Conservation (phyloP, 2,329 filamentous ascomycete genomes). For the Hypoxylon sp. region DNA sequence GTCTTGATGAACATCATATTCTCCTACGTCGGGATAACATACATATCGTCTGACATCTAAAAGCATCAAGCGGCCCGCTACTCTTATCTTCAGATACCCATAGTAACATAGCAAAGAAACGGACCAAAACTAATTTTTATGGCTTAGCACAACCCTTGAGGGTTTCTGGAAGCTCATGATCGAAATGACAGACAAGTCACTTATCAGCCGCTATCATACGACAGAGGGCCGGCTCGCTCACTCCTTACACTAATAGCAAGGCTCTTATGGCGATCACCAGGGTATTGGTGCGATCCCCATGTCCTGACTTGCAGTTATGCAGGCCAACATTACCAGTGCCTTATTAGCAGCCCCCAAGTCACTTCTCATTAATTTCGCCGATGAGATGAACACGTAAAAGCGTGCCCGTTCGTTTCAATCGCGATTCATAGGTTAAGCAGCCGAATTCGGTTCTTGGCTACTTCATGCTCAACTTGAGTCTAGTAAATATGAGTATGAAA, state of each 20-base stretch:
- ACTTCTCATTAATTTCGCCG: slow-evolving; percentile 21
- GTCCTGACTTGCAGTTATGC: slow-evolving; percentile 40
- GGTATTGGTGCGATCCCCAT: slow-evolving; percentile 33
- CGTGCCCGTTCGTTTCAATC: slow-evolving; percentile 12
- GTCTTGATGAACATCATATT: slow-evolving; percentile 26
- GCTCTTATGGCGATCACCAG: slow-evolving; percentile 42
- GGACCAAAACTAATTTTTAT: slow-evolving; percentile 2
- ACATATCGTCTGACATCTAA: slow-evolving; percentile 14
- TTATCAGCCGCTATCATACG: slow-evolving; percentile 42
- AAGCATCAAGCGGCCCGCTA: not conserved
- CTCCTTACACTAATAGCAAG: slow-evolving; percentile 41
- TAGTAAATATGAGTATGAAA: not conserved
- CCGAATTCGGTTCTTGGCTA: not conserved
- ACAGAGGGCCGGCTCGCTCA: slow-evolving; percentile 35
- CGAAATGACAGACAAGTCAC: slow-evolving; percentile 40
- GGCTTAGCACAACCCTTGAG: slow-evolving; percentile 13
- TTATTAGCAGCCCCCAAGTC: slow-evolving; percentile 27
- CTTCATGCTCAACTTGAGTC: slow-evolving; percentile 1
- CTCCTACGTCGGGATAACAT: slow-evolving; percentile 19
- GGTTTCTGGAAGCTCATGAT: slow-evolving; percentile 24
- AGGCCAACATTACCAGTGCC: slow-evolving; percentile 38
- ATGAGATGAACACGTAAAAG: slow-evolving; percentile 5
- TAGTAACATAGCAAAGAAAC: slow-evolving; percentile 5
- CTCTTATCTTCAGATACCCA: slow-evolving; percentile 5
- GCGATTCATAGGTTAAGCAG: slow-evolving; percentile 9